Conservation (phyloP, 306 rosid genomes). For the Parietaria judaica region DNA sequence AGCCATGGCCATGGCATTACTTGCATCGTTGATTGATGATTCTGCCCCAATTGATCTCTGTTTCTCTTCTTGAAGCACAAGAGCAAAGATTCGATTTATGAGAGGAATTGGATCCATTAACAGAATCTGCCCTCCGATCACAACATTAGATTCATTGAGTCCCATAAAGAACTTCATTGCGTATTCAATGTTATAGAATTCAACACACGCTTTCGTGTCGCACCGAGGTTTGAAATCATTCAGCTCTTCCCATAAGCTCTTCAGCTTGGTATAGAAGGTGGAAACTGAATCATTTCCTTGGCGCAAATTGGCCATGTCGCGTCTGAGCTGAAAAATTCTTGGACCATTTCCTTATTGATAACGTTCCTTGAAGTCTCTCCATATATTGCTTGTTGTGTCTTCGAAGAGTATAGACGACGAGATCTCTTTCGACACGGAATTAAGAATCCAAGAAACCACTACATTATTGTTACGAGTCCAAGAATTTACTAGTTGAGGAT, state of each 20-base stretch:
- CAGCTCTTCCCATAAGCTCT: not conserved
- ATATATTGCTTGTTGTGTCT: no score
- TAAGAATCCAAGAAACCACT: no score
- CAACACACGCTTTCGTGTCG: no score
- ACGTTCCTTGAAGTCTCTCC: not conserved
- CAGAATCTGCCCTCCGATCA: not conserved
- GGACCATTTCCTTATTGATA: not conserved
- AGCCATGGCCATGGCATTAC: not conserved
- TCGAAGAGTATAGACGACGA: no score
- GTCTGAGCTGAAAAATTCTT: not conserved
- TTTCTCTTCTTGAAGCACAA: not conserved
- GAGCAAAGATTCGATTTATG: not conserved
- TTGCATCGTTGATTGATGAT: not conserved
- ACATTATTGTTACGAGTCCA: no score
- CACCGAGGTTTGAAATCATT: not conserved
- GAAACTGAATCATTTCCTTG: not conserved
- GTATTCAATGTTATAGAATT: not conserved
- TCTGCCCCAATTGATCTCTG: not conserved
- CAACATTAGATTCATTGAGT: not conserved
- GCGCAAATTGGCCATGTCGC: not conserved
- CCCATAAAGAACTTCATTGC: not conserved
- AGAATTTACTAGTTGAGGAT: no score
- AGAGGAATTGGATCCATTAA: constrained; percentile 1
- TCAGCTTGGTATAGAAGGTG: not conserved
- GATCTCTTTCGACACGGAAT: no score